Evolutionary conservation across 1,139 yeast genomes (phyloP), one percentile per base, ranked within the genome.

Genomic region (Debaryomycetaceae sp.): DNA sequence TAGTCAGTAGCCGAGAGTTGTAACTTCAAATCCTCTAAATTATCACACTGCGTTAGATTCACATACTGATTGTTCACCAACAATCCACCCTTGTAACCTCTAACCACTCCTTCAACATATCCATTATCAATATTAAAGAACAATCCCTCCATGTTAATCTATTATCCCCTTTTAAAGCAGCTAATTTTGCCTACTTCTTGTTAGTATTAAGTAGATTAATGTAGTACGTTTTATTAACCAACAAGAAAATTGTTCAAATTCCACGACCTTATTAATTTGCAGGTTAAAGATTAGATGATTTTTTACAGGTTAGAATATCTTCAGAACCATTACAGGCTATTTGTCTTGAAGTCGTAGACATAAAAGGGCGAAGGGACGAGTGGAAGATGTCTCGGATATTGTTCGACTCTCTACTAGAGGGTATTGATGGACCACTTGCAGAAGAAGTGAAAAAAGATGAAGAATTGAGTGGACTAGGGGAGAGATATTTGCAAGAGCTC

Each of bases 1-100:
- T 94, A 94, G 57, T 92, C 98, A 5, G 98, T 91, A 29, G 97
- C 88, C 3, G 96, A 85, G 44, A 94, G 75, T 68, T 94, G 98
- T 44, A 94, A 73, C 65, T 89, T 92, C 56, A 94, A 74, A 65
- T 94, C 99, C 41, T 92, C 98, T 48, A 94, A 74, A 34, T 87
- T 81, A 56, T 92, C 98, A 67, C 98, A 94, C 63, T 94, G 99
- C 8, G 98, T 87, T 58, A 94, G 70, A 65, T 92, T 92, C 57
- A 86, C 75, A 62, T 94, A 94, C 63, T 89, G 97, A 50, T 83
- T 79, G 32, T 79, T 65, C 5, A 83, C 79, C 38, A 94, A 63
- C 32, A 94, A 74, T 2, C 96, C 96, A 46, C 86, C 82, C 55
- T 92, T 81, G 72, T 89, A 88, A 7, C 98, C 98, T 56, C 98